These are phyloP conservation scores for Chionographis japonica DNA, from an alignment of 106 monocot species.

Conservation along the genomic window DNA sequence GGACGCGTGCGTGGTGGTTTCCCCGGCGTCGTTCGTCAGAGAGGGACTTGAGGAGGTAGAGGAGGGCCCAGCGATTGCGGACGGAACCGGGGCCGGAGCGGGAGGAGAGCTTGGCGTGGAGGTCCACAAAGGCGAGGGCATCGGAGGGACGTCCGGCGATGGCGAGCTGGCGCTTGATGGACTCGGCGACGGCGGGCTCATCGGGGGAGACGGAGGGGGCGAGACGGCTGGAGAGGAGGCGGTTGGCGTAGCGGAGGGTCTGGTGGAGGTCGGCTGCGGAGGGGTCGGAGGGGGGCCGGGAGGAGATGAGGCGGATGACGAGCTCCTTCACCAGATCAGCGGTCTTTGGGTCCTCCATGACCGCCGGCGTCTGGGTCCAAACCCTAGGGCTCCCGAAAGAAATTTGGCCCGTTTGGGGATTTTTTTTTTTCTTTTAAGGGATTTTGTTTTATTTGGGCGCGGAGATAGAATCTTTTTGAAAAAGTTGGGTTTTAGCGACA, in stretches of 20 bases:
- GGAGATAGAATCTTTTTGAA: constrained; percentile 18
- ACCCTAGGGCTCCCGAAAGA: constrained; percentile 2
- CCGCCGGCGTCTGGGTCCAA: constrained; percentile 11
- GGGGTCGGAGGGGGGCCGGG: constrained; percentile 14
- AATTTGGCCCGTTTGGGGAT: not conserved
- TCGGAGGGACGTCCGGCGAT: constrained; percentile 44
- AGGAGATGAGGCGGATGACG: constrained; percentile 60
- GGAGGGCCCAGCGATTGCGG: constrained; percentile 56
- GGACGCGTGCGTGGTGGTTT: not conserved
- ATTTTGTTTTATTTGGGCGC: constrained; percentile 14
- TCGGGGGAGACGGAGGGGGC: constrained; percentile 51
- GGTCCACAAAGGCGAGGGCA: constrained; percentile 80
- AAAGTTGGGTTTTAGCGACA: not conserved
- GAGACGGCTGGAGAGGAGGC: constrained; percentile 78
- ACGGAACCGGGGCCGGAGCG: constrained; percentile 29
- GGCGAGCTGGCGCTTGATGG: constrained; percentile 84
- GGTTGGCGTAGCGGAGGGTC: constrained; percentile 68
- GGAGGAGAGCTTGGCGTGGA: constrained; percentile 57
- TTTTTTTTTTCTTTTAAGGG: not conserved
- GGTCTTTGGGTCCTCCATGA: constrained; percentile 79
- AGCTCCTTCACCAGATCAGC: constrained; percentile 77
- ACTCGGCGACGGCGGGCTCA: constrained; percentile 60
- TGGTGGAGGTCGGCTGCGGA: constrained; percentile 7
- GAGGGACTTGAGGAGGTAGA: constrained; percentile 72
- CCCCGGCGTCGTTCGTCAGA: constrained; percentile 29